A percentile compares a stretch with the other conserved stretches of the same genome.
Evolutionary conservation across 495 filamentous ascomycete genomes (phyloP).

Genomic region (Xylaria palmicola): DNA sequence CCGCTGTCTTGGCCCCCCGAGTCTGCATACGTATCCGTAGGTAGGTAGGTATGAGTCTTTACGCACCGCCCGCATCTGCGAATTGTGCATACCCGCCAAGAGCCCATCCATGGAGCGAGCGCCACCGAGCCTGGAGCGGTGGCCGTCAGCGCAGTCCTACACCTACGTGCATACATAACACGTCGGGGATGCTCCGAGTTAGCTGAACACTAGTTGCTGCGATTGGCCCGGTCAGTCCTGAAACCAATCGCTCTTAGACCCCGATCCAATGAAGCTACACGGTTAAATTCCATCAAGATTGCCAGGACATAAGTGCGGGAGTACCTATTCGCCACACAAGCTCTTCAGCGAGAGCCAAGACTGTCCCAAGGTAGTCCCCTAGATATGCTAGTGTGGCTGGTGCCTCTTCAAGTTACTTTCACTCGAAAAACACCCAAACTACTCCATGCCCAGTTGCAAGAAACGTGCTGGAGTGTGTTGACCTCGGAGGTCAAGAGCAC

Average conservation of each 20-base stretch:
- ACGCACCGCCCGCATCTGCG: background rate
- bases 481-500: background rate
- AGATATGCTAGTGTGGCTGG: conserved; percentile 1
- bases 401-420: background rate
- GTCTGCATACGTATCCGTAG: conserved; percentile 14
- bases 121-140: conserved; percentile 10
- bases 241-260: conserved; percentile 5
- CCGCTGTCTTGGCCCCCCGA: conserved; percentile 6
- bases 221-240: conserved; percentile 1
- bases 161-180: no score
- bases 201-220: background rate
- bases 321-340: background rate
- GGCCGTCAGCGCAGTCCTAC: background rate
- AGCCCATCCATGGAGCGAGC: background rate
- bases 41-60: conserved; percentile 13
- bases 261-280: conserved; percentile 9
- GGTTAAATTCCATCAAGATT: conserved; percentile 1
- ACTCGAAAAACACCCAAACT: conserved; percentile 3
- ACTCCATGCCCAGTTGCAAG: conserved; percentile 1
- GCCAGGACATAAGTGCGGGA: background rate
- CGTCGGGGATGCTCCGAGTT: conserved; percentile 11
- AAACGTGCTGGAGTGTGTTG: background rate
- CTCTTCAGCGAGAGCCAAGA: no score
- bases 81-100: conserved; percentile 10
- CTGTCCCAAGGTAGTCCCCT: background rate